Evolutionary conservation across 352 stramenopile genomes (phyloP), one percentile per base, ranked within the genome.

Genomic region (Pythium phragmiticola): DNA sequence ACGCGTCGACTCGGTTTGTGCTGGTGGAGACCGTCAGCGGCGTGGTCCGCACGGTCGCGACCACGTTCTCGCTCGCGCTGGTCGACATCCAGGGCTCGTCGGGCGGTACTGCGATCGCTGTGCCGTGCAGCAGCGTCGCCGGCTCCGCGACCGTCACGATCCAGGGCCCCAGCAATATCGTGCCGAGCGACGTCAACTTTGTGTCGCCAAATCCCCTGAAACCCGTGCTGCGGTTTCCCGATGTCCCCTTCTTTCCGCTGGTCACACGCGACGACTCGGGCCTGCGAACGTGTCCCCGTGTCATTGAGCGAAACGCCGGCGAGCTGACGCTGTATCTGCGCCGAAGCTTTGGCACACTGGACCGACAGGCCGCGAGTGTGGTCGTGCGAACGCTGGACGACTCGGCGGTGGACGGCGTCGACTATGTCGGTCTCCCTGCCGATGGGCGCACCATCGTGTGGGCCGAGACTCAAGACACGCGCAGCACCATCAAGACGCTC

Each of bases 151-250:
- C 73, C 43, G 63, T 90, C 41, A 72, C 78, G 41, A 78, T 90
- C 23, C 30, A 69, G 0, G 81, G 69, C 5, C 76, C 72, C 5
- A 78, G 69, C 7, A 73, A 80, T 50, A 57, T 86, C 2, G 63
- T 66, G 17, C 30, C 68, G 0, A 77, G 76, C 6, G 72, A 88
- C 4, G 65, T 89, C 21, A 80, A 90, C 53, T 92, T 94, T 68
- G 76, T 76, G 3, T 28, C 43, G 3, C 48, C 59, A 0, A 73
- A 75, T 13, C 60, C 71, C 4, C 56, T 89, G 7, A 45, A 75
- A 21, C 39, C 50, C 3, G 73, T 83, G 9, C 49, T 92, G 9
- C 42, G 37, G 2, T n/a, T 63, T 48, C 72, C 72, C 28, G 80
- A 92, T 41, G 49, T 74, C 21, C 74, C 65, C 5, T 90, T 91